Percentiles rank a stretch among this genome's conserved stretches.
phyloP scores from a whole-genome alignment of 805 yeast species.

The Candida easanensis region DNA sequence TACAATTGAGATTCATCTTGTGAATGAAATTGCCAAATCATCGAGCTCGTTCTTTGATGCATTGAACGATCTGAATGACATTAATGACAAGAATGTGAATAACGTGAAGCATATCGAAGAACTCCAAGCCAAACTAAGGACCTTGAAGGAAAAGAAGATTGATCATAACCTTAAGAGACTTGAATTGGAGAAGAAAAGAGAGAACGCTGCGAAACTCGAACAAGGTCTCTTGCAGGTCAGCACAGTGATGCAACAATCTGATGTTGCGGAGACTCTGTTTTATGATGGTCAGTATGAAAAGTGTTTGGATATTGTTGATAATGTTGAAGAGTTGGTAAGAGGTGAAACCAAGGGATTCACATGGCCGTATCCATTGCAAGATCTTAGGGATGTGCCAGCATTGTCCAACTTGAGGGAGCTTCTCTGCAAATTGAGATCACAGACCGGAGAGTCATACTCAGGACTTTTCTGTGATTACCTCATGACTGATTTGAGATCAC shows the following conservation, averaged over 20 bases:
- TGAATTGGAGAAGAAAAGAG: conserved; percentile 47
- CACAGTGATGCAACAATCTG: conserved; percentile 42
- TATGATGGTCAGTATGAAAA: conserved; percentile 44
- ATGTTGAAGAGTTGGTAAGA: conserved; percentile 54
- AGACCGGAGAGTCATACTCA: conserved; percentile 68
- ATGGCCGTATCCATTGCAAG: conserved; percentile 40
- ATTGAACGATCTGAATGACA: conserved; percentile 68
- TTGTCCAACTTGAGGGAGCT: conserved; percentile 43
- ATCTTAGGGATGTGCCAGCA: conserved; percentile 31
- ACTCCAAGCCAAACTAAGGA: conserved; percentile 44
- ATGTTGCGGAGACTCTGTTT: conserved; percentile 46
- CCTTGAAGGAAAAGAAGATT: conserved; percentile 48
- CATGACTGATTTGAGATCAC: conserved; percentile 58
- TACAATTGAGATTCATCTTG: conserved; percentile 75
- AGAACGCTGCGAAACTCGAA: conserved; percentile 61
- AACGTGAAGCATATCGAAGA: conserved; percentile 47
- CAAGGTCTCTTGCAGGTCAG: conserved; percentile 52
- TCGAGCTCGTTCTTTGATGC: conserved; percentile 85
- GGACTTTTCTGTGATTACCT: conserved; percentile 53
- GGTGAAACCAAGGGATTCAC: conserved; percentile 43
- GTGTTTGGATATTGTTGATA: conserved; percentile 56
- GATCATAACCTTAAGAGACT: conserved; percentile 48
- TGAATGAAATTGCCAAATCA: conserved; percentile 79
- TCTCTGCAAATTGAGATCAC: conserved; percentile 53
- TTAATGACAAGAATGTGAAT: conserved; percentile 51